Percentiles rank a stretch among this genome's conserved stretches.
These are phyloP conservation scores for Eustoma russellianum DNA, from an alignment of 257 asterid genomes.

Conservation along the genomic window DNA sequence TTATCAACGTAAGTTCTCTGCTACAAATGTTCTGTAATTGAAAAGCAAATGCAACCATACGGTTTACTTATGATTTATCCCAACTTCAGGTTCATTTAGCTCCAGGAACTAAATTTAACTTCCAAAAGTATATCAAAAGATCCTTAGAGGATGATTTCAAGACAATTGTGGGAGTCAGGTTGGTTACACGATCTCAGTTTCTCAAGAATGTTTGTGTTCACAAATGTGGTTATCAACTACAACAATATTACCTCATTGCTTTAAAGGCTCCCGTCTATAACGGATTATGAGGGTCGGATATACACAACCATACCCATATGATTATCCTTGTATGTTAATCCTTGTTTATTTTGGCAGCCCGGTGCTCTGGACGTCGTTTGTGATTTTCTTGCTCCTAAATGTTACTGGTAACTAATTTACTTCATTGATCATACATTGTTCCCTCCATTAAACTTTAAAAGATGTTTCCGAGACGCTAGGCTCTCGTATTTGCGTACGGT, in stretches of 20 bases:
- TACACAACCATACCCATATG: no score
- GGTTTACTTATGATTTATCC: no score
- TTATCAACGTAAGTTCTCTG: slow-evolving; percentile 56
- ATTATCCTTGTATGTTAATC: no score
- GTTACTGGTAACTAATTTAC: slow-evolving; percentile 50
- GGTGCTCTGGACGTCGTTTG: slow-evolving; percentile 82
- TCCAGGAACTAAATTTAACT: slow-evolving; percentile 93
- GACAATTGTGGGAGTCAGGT: slow-evolving; percentile 91
- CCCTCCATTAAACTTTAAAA: not conserved
- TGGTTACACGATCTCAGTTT: slow-evolving; percentile 10
- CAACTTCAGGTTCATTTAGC: slow-evolving; percentile 72
- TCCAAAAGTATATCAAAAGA: slow-evolving; percentile 89
- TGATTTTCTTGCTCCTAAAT: slow-evolving; percentile 80
- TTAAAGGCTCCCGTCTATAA: no score
- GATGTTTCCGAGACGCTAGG: no score
- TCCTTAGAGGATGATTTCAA: slow-evolving; percentile 92
- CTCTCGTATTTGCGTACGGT: no score
- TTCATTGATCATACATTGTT: not conserved
- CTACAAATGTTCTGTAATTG: no score
- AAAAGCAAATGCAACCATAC: not conserved
- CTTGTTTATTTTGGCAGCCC: slow-evolving; percentile 52
- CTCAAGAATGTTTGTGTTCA: no score
- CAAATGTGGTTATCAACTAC: no score
- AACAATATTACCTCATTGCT: no score
- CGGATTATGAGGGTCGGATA: no score